Conservation (phyloP, 495 filamentous ascomycete species). For the Aspergillus indologenus region DNA sequence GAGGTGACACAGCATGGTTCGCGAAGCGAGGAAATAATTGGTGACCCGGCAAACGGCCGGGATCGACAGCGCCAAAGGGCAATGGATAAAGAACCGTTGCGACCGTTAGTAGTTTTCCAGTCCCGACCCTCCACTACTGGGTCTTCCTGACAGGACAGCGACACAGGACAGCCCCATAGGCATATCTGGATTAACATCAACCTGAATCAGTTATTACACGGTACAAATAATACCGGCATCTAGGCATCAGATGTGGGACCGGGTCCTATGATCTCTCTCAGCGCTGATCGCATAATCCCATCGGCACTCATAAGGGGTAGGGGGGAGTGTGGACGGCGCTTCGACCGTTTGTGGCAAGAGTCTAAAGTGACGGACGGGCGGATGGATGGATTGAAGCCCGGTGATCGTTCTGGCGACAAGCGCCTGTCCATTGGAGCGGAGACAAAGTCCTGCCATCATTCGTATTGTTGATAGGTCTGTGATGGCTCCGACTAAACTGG, state of each 20-base stretch:
- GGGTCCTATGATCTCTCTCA: slow-evolving; percentile 21
- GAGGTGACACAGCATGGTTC: slow-evolving; percentile 7
- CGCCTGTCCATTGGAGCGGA: slow-evolving; percentile 6
- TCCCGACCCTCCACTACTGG: slow-evolving; percentile 6
- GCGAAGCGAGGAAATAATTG: slow-evolving; percentile 13
- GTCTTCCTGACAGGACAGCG: background rate
- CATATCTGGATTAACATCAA: slow-evolving; percentile 1
- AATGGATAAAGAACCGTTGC: slow-evolving; percentile 19
- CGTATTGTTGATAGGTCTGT: background rate
- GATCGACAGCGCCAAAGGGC: slow-evolving; percentile 20
- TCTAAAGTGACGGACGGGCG: slow-evolving; percentile 27
- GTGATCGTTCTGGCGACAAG: slow-evolving; percentile 28
- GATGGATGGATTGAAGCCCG: no score
- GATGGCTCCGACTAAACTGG: background rate
- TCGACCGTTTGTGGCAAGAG: slow-evolving; percentile 33
- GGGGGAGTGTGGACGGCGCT: slow-evolving; percentile 22
- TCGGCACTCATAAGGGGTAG: slow-evolving; percentile 25
- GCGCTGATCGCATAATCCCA: slow-evolving; percentile 30
- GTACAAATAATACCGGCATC: slow-evolving; percentile 2
- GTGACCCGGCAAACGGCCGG: slow-evolving; percentile 16
- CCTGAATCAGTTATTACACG: no score
- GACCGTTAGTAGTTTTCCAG: slow-evolving; percentile 12
- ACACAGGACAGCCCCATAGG: background rate
- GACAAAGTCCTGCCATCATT: slow-evolving; percentile 1
- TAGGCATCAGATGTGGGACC: slow-evolving; percentile 3